Evolutionary conservation across 257 asterid species (phyloP).

Genomic region (Agastache rugosa): DNA sequence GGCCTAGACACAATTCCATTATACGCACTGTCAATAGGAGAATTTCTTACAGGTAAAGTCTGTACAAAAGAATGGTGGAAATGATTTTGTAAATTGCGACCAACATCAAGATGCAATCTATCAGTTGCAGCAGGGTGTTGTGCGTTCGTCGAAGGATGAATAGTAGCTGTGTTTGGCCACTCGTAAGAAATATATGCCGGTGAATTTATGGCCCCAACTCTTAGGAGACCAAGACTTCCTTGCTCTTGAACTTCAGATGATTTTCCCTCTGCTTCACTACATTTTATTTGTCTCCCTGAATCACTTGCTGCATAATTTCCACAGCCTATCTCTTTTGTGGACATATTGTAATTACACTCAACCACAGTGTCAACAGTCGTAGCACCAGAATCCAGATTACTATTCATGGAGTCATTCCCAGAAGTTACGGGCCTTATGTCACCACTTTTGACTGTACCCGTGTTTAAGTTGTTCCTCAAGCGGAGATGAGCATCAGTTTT

Average conservation of each 20-base stretch:
- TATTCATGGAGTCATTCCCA: constrained; percentile 38
- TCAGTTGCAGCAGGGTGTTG: constrained; percentile 93
- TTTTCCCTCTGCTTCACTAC: constrained; percentile 50
- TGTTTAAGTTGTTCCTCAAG: constrained; percentile 44
- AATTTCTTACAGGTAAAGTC: constrained; percentile 71
- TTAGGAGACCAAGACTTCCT: constrained; percentile 55
- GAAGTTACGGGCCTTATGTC: constrained; percentile 37
- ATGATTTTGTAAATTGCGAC: constrained; percentile 85
- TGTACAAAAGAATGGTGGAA: constrained; percentile 81
- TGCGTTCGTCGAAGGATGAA: constrained; percentile 58
- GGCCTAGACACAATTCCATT: constrained; percentile 72
- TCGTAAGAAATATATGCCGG: constrained; percentile 81
- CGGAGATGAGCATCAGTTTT: constrained; percentile 38
- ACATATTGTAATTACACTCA: constrained; percentile 43
- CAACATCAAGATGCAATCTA: constrained; percentile 97
- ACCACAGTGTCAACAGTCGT: constrained; percentile 45
- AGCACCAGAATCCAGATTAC: constrained; percentile 45
- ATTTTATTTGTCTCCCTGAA: constrained; percentile 51
- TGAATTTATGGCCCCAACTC: constrained; percentile 66
- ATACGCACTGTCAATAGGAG: constrained; percentile 69
- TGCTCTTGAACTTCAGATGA: constrained; percentile 54
- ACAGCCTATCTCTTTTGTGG: constrained; percentile 28
- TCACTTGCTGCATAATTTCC: constrained; percentile 43
- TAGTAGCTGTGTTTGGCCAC: constrained; percentile 86
- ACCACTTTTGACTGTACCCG: constrained; percentile 38